Evolutionary conservation across 768 basidiomycete species (phyloP).

Genomic region (Lyophyllum atratum): DNA sequence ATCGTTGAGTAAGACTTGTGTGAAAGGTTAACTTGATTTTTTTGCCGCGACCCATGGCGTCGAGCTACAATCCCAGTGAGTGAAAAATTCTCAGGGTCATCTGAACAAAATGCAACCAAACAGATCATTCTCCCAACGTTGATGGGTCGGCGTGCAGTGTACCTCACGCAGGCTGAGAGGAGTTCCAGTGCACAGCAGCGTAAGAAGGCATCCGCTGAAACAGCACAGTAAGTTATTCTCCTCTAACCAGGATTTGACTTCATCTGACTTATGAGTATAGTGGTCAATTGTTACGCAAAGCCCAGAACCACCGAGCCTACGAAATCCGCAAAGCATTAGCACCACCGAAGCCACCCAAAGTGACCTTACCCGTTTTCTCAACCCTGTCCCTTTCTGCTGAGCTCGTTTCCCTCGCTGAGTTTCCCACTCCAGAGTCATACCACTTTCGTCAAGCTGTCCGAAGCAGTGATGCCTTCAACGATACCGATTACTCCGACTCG

Average conservation of each 20-base stretch:
- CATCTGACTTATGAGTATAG: neutral
- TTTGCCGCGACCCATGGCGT: neutral
- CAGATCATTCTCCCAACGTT: neutral
- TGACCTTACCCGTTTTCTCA: neutral
- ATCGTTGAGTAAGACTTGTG: neutral
- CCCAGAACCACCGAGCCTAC: constrained; percentile 4
- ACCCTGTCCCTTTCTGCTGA: neutral
- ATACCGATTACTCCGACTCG: constrained; percentile 1
- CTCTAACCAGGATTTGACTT: neutral
- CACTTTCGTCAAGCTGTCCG: neutral
- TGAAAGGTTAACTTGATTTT: constrained; percentile 4
- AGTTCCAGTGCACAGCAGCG: neutral
- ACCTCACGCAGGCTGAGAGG: neutral
- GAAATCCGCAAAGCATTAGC: neutral
- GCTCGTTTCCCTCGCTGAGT: constrained; percentile 1
- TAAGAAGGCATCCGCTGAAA: neutral
- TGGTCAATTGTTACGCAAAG: neutral
- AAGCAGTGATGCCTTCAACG: constrained; percentile 1
- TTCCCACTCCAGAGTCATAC: neutral
- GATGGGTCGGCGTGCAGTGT: neutral
- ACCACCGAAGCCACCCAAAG: neutral
- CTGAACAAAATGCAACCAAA: neutral
- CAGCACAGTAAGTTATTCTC: neutral
- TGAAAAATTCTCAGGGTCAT: neutral
- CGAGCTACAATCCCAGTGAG: too few relatives aligned